phyloP scores from a whole-genome alignment of 768 basidiomycete genomes.

The Leccinellum luteum region DNA sequence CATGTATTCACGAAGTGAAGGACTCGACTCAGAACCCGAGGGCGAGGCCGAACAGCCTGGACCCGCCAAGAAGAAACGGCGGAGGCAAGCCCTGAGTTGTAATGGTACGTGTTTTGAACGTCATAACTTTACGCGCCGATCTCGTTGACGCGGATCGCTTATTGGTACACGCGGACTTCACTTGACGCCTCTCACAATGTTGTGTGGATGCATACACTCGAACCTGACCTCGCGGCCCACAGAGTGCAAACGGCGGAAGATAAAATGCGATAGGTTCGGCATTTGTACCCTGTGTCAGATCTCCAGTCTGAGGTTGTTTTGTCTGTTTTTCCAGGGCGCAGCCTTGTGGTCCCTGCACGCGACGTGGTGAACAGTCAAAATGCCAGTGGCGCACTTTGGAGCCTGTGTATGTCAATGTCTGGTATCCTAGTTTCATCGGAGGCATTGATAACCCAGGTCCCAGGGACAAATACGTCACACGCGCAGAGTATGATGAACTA shows the following conservation, averaged over 20 bases:
- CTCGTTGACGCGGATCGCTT: constrained; percentile 13
- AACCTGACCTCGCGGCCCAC: constrained; percentile 9
- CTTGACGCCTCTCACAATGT: constrained; percentile 1
- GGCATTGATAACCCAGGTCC: constrained; percentile 12
- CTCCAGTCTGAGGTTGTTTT: constrained; percentile 23
- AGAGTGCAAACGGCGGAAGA: constrained; percentile 88
- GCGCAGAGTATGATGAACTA: constrained; percentile 75
- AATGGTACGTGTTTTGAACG: constrained; percentile 54
- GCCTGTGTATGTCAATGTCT: constrained; percentile 57
- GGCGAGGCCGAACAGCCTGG: constrained; percentile 47
- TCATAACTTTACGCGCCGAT: constrained; percentile 19
- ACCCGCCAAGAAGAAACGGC: constrained; percentile 79
- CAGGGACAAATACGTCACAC: constrained; percentile 80
- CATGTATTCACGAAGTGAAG: constrained; percentile 34
- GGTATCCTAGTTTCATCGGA: background rate
- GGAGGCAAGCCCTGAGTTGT: constrained; percentile 80
- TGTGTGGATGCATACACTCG: background rate
- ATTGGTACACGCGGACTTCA: background rate
- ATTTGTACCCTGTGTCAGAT: constrained; percentile 8
- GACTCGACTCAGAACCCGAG: constrained; percentile 56
- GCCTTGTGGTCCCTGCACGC: constrained; percentile 78
- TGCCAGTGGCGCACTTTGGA: constrained; percentile 85
- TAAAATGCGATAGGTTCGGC: constrained; percentile 79
- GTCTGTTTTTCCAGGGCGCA: constrained; percentile 49
- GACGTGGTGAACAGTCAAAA: constrained; percentile 75